Base-by-base conservation (phyloP, 495 filamentous ascomycete genomes). In the Melanomma pulvis-pyrius region DNA sequence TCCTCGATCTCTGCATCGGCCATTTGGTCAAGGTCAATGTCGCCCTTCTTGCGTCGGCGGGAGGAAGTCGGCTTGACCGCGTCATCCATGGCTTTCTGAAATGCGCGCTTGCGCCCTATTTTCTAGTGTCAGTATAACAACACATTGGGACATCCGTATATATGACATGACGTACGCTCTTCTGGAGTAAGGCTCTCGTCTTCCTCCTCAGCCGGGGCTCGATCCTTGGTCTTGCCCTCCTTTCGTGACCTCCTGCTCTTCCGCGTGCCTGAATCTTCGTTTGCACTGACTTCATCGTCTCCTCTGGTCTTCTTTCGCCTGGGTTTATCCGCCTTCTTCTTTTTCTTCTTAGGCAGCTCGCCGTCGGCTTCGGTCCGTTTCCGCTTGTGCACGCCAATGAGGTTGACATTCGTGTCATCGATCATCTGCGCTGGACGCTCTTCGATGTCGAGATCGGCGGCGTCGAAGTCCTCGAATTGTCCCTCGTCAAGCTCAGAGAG, bases 401-500 rank as follows among this genome's bases (percentile, higher is more conserved):
- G 75, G 53, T 79, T 80, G 59, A 94, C 83, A 39, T 92, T 92
- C 53, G 91, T 90, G 67, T 96, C 91, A 71, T 98, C 96, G 63
- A 98, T 91, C 19, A 90, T 88, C 28, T 94, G 83, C 29, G 83
- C 80, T 11, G 88, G 88, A 32, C 88, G 85, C 65, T 93, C 90
- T 56, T 93, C 89, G 70, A 93, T 82, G 39, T 86, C 86, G 50
- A 92, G 85, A 30, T 87, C 86, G 59, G 82, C 84, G 0, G 89
- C 90, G 71, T 97, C 92, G 77, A 96, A 97, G 69, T 96, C 87
- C 49, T 90, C 88, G 77, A 99, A 97, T 74, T 96, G 88, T 49
- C 89, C 89, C 74, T 98, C 94, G 76, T 98, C 96, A 70, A 98
- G 88, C 75, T 98, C 94, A 11, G 93, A 97, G n/a, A 79, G 74